Conservation (phyloP, 129 eudicot species). For the Escallonia herrerae region DNA sequence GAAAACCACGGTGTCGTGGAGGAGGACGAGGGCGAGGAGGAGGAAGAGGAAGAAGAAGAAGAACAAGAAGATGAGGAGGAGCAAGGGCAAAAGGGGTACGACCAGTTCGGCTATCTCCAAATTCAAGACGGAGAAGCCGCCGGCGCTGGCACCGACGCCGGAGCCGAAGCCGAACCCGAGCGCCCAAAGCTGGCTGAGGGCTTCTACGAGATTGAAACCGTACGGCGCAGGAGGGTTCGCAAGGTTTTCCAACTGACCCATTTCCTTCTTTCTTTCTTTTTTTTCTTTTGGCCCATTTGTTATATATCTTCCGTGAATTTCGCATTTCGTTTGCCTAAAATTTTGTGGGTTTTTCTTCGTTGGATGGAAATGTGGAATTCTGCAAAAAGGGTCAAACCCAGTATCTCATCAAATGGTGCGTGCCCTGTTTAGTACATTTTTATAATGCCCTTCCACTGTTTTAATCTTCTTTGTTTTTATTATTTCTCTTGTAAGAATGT, state of each 20-base stretch:
- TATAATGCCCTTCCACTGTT: not conserved
- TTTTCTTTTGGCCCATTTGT: not conserved
- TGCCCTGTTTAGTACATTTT: constrained; percentile 1
- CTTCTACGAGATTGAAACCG: constrained; percentile 63
- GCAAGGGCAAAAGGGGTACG: too few relatives aligned
- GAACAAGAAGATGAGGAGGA: not conserved
- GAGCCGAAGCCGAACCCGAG: constrained; percentile 20
- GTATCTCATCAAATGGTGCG: constrained; percentile 66
- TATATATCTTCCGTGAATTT: not conserved
- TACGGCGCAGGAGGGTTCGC: constrained; percentile 50
- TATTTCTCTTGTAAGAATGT: not conserved
- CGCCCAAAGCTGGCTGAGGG: constrained; percentile 69
- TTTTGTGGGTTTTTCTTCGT: constrained; percentile 12
- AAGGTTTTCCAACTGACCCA: constrained; percentile 38
- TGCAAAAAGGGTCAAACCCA: constrained; percentile 59
- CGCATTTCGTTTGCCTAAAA: constrained; percentile 4
- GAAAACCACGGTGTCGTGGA: not conserved
- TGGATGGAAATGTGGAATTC: constrained; percentile 23
- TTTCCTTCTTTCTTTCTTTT: not conserved
- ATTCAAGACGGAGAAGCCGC: too few relatives aligned
- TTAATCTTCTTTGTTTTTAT: not conserved
- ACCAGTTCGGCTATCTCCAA: too few relatives aligned
- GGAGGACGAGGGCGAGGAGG: constrained; percentile 17
- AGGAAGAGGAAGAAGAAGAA: not conserved
- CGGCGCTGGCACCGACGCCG: not conserved